Evolutionary conservation across 2,329 filamentous ascomycete genomes (phyloP).

Genomic region (Neopestalotiopsis rosae): DNA sequence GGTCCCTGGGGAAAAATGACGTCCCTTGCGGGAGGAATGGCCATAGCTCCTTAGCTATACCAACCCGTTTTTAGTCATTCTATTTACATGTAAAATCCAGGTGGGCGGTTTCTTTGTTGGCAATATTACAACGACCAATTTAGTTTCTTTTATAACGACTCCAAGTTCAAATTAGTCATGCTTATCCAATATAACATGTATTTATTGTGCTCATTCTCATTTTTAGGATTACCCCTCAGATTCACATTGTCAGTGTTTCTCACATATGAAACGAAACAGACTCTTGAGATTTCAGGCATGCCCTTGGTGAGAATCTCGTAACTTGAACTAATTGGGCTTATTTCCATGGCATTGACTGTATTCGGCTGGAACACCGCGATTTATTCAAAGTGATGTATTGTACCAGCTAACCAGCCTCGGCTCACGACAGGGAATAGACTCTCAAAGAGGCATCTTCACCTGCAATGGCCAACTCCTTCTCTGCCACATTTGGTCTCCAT

Average conservation of each 20-base stretch:
- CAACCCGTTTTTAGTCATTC: background rate
- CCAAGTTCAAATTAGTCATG: too few species aligned
- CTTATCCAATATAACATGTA: too few species aligned
- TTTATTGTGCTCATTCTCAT: too few species aligned
- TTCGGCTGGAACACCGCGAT: background rate
- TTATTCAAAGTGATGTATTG: background rate
- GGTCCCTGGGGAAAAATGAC: background rate
- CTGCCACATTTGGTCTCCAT: slow-evolving; percentile 62
- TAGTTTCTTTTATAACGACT: too few species aligned
- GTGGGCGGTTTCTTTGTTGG: too few species aligned
- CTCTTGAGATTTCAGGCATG: too few species aligned
- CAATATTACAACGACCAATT: too few species aligned
- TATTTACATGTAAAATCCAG: background rate
- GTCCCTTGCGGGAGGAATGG: background rate
- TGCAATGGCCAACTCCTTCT: slow-evolving; percentile 55
- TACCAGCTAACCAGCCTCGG: background rate
- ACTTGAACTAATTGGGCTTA: too few species aligned
- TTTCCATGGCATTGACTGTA: background rate
- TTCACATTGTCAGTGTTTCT: too few species aligned
- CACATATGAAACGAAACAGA: too few species aligned
- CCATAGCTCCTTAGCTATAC: background rate
- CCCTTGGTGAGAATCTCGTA: too few species aligned
- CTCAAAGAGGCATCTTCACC: slow-evolving; percentile 67
- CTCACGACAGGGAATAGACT: slow-evolving; percentile 53
- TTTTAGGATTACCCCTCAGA: too few species aligned